Evolutionary conservation across 768 basidiomycete genomes (phyloP).

Genomic region (Melanogaster broomeanus): DNA sequence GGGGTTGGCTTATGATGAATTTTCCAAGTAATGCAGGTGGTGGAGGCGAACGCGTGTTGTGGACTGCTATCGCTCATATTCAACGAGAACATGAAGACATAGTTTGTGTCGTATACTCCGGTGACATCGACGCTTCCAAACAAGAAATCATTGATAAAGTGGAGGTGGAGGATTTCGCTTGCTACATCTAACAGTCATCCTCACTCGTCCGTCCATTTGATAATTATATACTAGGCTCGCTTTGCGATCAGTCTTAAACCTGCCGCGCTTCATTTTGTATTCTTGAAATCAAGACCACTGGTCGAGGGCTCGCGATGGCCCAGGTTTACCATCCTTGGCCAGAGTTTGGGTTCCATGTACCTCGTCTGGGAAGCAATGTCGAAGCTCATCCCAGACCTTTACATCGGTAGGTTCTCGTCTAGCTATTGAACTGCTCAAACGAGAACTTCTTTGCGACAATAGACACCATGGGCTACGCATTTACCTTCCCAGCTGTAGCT

Average conservation of each 20-base stretch:
- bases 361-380: slow-evolving; percentile 84
- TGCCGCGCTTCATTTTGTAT: slow-evolving; percentile 74
- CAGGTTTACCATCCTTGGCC: slow-evolving; percentile 89
- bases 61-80: slow-evolving; percentile 82
- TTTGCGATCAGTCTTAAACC: slow-evolving; percentile 80
- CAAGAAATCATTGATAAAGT: slow-evolving; percentile 79
- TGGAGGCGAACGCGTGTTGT: slow-evolving; percentile 94
- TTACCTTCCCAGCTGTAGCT: slow-evolving; percentile 81
- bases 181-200: not conserved
- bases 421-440: not conserved
- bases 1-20: slow-evolving; percentile 36
- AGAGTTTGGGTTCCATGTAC: slow-evolving; percentile 85
- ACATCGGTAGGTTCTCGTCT: slow-evolving; percentile 62
- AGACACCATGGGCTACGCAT: slow-evolving; percentile 99
- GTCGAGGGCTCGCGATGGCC: slow-evolving; percentile 86
- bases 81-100: slow-evolving; percentile 68
- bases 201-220: not conserved
- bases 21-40: slow-evolving; percentile 86
- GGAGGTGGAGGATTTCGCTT: slow-evolving; percentile 47
- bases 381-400: slow-evolving; percentile 82
- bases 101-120: slow-evolving; percentile 84
- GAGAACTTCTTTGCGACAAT: not conserved
- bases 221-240: slow-evolving; percentile 52
- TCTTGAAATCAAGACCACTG: slow-evolving; percentile 64
- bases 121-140: slow-evolving; percentile 81